A percentile compares a stretch with the other conserved stretches of the same genome.
Conservation (phyloP, 2,329 filamentous ascomycete genomes). For the Hymenoscyphus salicellus region DNA sequence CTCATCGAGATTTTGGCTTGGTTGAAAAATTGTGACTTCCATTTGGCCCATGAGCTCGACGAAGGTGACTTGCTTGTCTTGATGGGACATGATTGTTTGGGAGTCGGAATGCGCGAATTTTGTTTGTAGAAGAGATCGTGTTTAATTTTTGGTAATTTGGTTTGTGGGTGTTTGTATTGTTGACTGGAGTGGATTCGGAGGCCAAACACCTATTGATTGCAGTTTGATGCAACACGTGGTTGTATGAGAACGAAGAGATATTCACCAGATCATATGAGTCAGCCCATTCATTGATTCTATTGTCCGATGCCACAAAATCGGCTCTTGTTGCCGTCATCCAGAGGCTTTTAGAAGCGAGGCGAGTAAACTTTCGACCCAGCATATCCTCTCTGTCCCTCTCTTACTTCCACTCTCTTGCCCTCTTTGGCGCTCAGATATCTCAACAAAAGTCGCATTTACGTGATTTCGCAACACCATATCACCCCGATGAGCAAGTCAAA, state of each 20-base stretch:
- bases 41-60: not conserved
- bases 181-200: not conserved
- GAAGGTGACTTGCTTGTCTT: not conserved
- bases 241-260: not conserved
- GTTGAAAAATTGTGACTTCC: not conserved
- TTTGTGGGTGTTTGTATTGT: not conserved
- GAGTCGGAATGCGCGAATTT: not conserved
- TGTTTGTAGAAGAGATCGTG: not conserved
- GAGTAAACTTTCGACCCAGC: not conserved
- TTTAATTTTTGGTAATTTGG: not conserved
- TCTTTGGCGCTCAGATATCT: no score
- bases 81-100: not conserved
- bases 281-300: not conserved
- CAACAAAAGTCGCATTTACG: no score
- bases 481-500: no score
- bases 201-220: not conserved
- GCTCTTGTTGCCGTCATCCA: not conserved
- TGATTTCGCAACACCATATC: no score
- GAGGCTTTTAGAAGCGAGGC: not conserved
- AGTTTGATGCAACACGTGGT: not conserved
- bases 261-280: not conserved
- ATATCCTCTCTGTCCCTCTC: no score
- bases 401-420: no score
- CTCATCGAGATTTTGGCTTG: not conserved
- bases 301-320: not conserved